phyloP scores from a whole-genome alignment of 1,139 yeast genomes.

The Groenewaldozyma auringiensis region DNA sequence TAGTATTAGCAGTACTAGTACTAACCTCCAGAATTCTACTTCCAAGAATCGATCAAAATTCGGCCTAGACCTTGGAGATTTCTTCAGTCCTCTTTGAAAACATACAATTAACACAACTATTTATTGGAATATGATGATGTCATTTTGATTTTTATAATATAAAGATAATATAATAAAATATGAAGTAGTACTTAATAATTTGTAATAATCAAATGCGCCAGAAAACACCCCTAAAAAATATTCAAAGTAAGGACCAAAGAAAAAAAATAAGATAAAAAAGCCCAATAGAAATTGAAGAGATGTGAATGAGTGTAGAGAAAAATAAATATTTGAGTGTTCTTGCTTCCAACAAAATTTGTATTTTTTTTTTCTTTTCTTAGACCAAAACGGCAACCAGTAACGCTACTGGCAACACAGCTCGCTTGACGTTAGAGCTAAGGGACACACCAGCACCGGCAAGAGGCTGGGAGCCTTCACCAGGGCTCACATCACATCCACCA shows the following conservation, averaged over 20 bases:
- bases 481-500: not conserved
- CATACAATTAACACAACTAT: slow-evolving; percentile 4
- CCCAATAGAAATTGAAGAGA: not conserved
- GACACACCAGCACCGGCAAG: not conserved
- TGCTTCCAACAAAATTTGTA: too few relatives aligned
- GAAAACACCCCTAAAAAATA: not conserved
- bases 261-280: not conserved
- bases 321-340: not conserved
- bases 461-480: not conserved
- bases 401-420: not conserved
- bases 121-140: not conserved
- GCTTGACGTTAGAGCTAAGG: not conserved
- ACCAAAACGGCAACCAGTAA: not conserved
- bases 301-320: not conserved
- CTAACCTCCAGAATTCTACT: not conserved
- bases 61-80: slow-evolving; percentile 7
- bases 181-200: slow-evolving; percentile 3
- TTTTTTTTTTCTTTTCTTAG: too few relatives aligned
- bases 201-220: slow-evolving; percentile 2
- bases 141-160: slow-evolving; percentile 3
- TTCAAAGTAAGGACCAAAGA: slow-evolving; percentile 2
- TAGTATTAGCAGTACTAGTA: too few relatives aligned
- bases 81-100: slow-evolving; percentile 10
- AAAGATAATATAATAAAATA: slow-evolving; percentile 1
- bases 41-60: not conserved